A percentile compares a stretch with the other conserved stretches of the same genome.
Evolutionary conservation across 352 stramenopile genomes (phyloP).

Genomic region (Globisporangium nagaii): DNA sequence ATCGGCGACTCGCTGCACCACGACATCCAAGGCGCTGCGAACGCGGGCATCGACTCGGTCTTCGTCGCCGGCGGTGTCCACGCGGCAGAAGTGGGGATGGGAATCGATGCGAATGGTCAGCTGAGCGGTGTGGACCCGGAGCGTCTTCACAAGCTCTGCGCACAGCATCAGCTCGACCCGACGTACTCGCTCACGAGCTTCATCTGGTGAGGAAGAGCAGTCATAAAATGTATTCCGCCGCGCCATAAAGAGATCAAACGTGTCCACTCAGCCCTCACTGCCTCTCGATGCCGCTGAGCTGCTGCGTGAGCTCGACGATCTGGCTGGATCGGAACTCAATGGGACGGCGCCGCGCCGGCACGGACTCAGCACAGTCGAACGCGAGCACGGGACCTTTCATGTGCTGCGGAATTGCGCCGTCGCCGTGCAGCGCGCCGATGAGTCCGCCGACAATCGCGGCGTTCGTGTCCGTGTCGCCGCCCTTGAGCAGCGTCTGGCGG

Average conservation of each 20-base stretch:
- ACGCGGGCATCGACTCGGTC: slow-evolving; percentile 44
- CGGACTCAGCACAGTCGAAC: slow-evolving; percentile 24
- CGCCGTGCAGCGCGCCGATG: slow-evolving; percentile 43
- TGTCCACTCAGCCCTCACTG: background rate
- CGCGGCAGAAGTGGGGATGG: slow-evolving; percentile 28
- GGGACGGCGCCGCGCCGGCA: slow-evolving; percentile 14
- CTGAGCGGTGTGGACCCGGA: background rate
- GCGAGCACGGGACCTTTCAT: slow-evolving; percentile 37
- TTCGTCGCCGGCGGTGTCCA: slow-evolving; percentile 62
- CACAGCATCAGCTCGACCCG: slow-evolving; percentile 4
- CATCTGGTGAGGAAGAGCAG: slow-evolving; percentile 19
- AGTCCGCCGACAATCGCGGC: slow-evolving; percentile 48
- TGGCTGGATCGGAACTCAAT: slow-evolving; percentile 23
- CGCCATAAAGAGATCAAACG: background rate
- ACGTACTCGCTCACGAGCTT: slow-evolving; percentile 30
- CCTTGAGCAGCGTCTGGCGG: slow-evolving; percentile 40
- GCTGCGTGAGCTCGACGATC: slow-evolving; percentile 18
- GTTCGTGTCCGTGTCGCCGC: slow-evolving; percentile 57
- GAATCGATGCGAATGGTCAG: background rate
- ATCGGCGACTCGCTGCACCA: slow-evolving; percentile 68
- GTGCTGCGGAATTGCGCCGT: slow-evolving; percentile 26
- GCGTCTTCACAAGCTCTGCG: slow-evolving; percentile 1
- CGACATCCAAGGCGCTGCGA: slow-evolving; percentile 49
- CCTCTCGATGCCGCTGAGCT: slow-evolving; percentile 14
- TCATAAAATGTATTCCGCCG: background rate